Percentiles rank a stretch among this genome's conserved stretches.
Evolutionary conservation across 225 moss, liverwort and hornwort genomes (phyloP).

Genomic region (Pleurozium schreberi): DNA sequence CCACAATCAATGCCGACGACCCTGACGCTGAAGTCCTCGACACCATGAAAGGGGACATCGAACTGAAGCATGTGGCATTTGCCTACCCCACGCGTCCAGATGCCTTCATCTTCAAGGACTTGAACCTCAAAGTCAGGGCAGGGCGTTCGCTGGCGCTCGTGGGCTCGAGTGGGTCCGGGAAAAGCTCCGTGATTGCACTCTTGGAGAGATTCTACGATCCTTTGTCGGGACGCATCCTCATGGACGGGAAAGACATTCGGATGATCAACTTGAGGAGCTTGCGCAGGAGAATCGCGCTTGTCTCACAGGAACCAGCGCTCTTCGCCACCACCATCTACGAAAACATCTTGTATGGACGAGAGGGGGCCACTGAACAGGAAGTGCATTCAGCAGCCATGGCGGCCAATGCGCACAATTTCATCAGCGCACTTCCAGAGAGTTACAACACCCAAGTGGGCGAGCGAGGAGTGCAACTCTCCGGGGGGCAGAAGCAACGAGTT

Average conservation of each 20-base stretch:
- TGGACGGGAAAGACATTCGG: slow-evolving; percentile 26
- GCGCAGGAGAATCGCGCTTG: slow-evolving; percentile 14
- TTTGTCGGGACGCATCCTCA: slow-evolving; percentile 9
- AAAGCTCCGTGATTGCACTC: slow-evolving; percentile 25
- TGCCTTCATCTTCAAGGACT: slow-evolving; percentile 12
- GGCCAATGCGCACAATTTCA: slow-evolving; percentile 27
- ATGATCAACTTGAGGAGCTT: slow-evolving; percentile 19
- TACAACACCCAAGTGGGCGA: slow-evolving; percentile 30
- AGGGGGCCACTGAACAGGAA: slow-evolving; percentile 23
- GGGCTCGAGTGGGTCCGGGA: slow-evolving; percentile 28
- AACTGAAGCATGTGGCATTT: slow-evolving; percentile 23
- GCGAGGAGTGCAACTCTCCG: slow-evolving; percentile 31
- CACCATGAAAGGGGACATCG: slow-evolving; percentile 8
- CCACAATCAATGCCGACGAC: slow-evolving; percentile 16
- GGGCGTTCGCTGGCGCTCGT: slow-evolving; percentile 25
- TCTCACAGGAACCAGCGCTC: slow-evolving; percentile 30
- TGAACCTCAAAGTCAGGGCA: slow-evolving; percentile 19
- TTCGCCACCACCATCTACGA: slow-evolving; percentile 31
- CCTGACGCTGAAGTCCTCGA: not conserved
- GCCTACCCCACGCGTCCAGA: slow-evolving; percentile 26
- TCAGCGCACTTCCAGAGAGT: slow-evolving; percentile 14
- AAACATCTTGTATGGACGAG: slow-evolving; percentile 28
- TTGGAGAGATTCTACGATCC: slow-evolving; percentile 39
- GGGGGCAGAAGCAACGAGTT: slow-evolving; percentile 38
- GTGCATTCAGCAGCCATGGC: slow-evolving; percentile 25